Conservation (phyloP, 208 protist species). For the Histomonas meleagridis region DNA sequence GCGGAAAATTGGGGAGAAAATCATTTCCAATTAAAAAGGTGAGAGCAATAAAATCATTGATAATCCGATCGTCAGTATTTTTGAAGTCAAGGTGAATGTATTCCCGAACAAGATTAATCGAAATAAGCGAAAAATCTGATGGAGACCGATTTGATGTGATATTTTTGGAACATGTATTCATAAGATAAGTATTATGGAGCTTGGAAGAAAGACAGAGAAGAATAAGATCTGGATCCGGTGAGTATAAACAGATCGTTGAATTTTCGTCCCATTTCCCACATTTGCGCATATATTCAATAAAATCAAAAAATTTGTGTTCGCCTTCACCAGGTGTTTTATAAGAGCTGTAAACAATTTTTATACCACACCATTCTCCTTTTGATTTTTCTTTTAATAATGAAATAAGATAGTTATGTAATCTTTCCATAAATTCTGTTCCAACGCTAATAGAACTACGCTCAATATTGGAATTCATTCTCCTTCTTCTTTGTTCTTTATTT, state of each 20-base stretch:
- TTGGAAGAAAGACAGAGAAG: too few species aligned
- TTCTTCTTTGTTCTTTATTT: not conserved
- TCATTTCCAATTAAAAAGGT: too few species aligned
- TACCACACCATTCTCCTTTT: not conserved
- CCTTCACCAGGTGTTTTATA: conserved; percentile 34
- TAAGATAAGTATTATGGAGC: too few species aligned
- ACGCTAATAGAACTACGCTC: not conserved
- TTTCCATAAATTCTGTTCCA: conserved; percentile 19
- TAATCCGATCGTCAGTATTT: too few species aligned
- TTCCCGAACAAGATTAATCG: too few species aligned
- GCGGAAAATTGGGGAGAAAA: too few species aligned
- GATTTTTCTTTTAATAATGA: not conserved
- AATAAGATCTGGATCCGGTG: not conserved
- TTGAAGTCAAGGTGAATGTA: too few species aligned
- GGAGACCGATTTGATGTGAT: too few species aligned
- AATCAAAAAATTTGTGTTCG: conserved; percentile 23
- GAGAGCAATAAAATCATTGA: too few species aligned
- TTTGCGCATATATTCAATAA: not conserved
- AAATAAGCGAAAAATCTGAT: too few species aligned
- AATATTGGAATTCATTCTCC: not conserved
- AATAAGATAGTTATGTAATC: not conserved
- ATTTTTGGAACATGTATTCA: too few species aligned
- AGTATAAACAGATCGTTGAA: not conserved
- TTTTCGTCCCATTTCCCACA: not conserved
- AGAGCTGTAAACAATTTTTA: not conserved